phyloP scores from a whole-genome alignment of 208 protist genomes.

The Leishmania martiniquensis region DNA sequence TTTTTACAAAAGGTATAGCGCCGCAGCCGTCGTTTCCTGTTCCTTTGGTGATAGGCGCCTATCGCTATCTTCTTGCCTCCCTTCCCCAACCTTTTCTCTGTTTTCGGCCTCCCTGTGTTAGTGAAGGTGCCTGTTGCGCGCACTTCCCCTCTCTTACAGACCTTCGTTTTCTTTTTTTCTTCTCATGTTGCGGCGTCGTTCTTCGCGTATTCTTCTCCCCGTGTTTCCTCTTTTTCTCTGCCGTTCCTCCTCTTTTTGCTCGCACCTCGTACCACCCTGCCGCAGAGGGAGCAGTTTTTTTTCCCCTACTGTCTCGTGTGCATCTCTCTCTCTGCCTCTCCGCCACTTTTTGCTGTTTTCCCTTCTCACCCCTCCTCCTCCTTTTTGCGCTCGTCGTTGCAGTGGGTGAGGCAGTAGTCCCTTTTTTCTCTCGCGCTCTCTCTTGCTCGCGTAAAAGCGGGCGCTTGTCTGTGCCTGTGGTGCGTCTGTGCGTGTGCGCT shows the following conservation, averaged over 20 bases:
- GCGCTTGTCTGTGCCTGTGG: too few species aligned
- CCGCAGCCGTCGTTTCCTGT: too few species aligned
- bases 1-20: too few species aligned
- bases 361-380: background rate
- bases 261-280: too few species aligned
- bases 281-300: too few species aligned
- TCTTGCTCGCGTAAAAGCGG: too few species aligned
- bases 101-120: background rate
- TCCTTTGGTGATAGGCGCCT: too few species aligned
- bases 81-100: background rate
- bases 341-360: background rate
- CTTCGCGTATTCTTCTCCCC: constrained; percentile 13
- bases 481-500: too few species aligned
- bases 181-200: constrained; percentile 5
- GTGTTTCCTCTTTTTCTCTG: background rate
- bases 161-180: constrained; percentile 10
- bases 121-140: background rate
- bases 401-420: background rate
- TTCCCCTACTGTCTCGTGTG: too few species aligned
- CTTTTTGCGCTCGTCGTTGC: background rate
- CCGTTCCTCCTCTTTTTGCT: background rate
- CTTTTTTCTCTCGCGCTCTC: background rate
- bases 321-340: background rate
- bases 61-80: background rate
- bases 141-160: background rate